These are phyloP conservation scores for Alliaria petiolata DNA, from an alignment of 345 rosid species.

Conservation along the genomic window DNA sequence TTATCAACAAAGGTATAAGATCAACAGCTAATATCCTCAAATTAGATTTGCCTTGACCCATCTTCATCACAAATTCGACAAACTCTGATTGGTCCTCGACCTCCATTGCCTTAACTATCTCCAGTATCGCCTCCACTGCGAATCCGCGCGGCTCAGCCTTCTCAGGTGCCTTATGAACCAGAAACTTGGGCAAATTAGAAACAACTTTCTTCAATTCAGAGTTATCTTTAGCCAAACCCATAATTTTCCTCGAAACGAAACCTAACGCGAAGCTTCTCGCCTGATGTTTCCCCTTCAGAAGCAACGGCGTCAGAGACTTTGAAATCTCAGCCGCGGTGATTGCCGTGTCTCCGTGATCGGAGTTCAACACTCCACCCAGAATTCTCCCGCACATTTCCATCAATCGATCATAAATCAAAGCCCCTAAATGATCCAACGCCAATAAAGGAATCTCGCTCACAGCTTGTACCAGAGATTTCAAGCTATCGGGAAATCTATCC, in stretches of 20 bases:
- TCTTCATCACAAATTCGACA: conserved; percentile 54
- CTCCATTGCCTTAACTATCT: conserved; percentile 62
- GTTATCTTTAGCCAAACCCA: conserved; percentile 34
- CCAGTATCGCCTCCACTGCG: conserved; percentile 79
- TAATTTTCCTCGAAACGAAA: conserved; percentile 46
- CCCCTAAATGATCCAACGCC: conserved; percentile 39
- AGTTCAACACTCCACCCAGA: conserved; percentile 46
- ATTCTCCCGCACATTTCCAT: conserved; percentile 49
- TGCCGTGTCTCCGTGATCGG: conserved; percentile 64
- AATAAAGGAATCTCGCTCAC: conserved; percentile 55
- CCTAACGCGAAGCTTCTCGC: conserved; percentile 65
- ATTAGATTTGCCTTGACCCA: conserved; percentile 68
- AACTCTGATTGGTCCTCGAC: conserved; percentile 48
- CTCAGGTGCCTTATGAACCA: conserved; percentile 79
- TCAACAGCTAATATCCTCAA: conserved; percentile 78
- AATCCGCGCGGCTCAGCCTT: conserved; percentile 79
- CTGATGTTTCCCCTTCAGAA: conserved; percentile 56
- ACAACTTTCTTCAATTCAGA: conserved; percentile 51
- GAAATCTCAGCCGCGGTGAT: conserved; percentile 64
- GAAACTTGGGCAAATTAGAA: conserved; percentile 59
- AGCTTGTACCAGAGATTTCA: conserved; percentile 69
- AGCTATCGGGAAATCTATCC: conserved; percentile 74
- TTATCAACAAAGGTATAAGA: conserved; percentile 59
- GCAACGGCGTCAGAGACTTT: conserved; percentile 58
- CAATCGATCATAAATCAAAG: conserved; percentile 34